Conservation (phyloP, 1,284 basidiomycete genomes). For the Flammula alnicola region DNA sequence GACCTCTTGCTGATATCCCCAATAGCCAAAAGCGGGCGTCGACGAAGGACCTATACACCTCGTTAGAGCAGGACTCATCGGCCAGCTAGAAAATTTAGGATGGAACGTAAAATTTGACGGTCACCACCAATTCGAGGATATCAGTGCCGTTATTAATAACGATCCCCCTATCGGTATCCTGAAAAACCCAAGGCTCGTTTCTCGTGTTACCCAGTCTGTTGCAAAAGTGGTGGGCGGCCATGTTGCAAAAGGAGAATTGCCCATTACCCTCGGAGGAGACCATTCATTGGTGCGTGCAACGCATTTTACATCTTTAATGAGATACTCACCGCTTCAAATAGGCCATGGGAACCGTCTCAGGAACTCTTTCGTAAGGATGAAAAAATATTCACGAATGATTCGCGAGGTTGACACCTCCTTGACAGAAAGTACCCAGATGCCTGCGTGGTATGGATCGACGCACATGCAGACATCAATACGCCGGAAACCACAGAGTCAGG, state of each 20-base stretch:
- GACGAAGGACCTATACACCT: conserved; percentile 90
- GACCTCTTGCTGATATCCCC: conserved; percentile 13
- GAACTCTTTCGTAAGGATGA: conserved; percentile 77
- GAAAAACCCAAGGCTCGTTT: conserved; percentile 88
- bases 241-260: conserved; percentile 79
- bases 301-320: not conserved
- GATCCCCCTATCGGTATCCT: conserved; percentile 88
- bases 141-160: conserved; percentile 50
- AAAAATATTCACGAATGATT: conserved; percentile 4
- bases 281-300: conserved; percentile 79
- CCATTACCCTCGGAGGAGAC: conserved; percentile 95
- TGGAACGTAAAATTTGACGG: conserved; percentile 91
- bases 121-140: conserved; percentile 87
- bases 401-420: conserved; percentile 12
- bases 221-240: conserved; percentile 79
- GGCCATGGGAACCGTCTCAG: conserved; percentile 93
- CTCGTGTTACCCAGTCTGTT: conserved; percentile 82
- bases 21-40: conserved; percentile 78
- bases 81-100: conserved; percentile 80
- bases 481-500: conserved; percentile 83
- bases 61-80: conserved; percentile 81
- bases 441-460: conserved; percentile 94
- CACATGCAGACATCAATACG: conserved; percentile 96
- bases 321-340: conserved; percentile 33
- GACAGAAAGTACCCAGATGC: conserved; percentile 70